phyloP scores from a whole-genome alignment of 805 yeast species.

The Metschnikowia cerradonensis region DNA sequence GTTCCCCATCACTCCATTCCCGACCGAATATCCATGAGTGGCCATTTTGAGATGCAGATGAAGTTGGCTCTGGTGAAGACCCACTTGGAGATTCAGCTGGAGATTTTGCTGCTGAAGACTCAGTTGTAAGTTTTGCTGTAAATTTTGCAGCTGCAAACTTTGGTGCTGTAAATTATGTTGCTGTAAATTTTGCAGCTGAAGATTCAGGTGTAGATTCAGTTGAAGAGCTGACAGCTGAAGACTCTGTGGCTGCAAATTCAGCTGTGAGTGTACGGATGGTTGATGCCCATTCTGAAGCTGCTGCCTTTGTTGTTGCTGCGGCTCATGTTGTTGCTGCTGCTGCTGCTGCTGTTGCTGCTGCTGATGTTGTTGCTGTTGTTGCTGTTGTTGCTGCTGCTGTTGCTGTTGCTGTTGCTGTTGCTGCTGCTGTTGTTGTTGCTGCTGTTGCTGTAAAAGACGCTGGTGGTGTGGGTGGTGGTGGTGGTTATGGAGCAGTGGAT shows the following conservation, averaged over 20 bases:
- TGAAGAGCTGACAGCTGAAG: conserved; percentile 4
- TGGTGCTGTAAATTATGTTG: conserved; percentile 9
- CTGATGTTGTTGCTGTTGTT: conserved; percentile 4
- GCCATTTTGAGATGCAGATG: background rate
- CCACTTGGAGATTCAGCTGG: background rate
- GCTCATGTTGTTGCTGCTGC: conserved; percentile 4
- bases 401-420: conserved; percentile 7
- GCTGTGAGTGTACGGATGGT: background rate
- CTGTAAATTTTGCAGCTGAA: conserved; percentile 8
- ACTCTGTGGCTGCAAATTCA: conserved; percentile 6
- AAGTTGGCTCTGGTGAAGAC: conserved; percentile 8
- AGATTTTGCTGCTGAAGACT: conserved; percentile 6
- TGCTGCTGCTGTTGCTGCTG: background rate
- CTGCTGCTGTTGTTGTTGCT: conserved; percentile 4
- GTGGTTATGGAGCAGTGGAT: conserved; percentile 9
- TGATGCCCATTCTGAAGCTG: background rate
- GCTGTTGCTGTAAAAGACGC: conserved; percentile 5
- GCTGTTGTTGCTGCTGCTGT: background rate
- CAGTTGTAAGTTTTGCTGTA: conserved; percentile 6
- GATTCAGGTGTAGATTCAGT: conserved; percentile 6
- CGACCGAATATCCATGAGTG: background rate
- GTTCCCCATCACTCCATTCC: background rate
- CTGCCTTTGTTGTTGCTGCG: background rate
- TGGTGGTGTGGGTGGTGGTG: conserved; percentile 5
- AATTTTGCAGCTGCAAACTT: conserved; percentile 2